Evolutionary conservation across 139 green algal species (phyloP).

Genomic region (Gonium pectorale): DNA sequence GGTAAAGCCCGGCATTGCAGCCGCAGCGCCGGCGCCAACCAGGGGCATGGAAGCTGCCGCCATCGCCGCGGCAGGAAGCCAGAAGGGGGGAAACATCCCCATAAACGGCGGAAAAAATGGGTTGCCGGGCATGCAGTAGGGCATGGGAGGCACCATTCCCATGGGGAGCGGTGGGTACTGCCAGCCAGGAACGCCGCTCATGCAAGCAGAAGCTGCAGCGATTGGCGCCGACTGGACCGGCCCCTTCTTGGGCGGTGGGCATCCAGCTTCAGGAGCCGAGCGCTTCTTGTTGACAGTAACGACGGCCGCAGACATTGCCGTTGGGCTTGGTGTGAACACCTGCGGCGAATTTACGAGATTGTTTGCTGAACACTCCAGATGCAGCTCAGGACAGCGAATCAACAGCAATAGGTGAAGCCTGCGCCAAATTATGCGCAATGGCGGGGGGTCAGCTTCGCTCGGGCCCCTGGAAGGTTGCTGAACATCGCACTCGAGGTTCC

Average conservation of each 20-base stretch:
- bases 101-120: constrained; percentile 41
- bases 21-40: no score
- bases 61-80: constrained; percentile 12
- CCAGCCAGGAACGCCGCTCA: constrained; percentile 13
- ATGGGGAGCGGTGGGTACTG: constrained; percentile 38
- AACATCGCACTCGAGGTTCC: no score
- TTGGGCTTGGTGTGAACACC: no score
- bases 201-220: background rate
- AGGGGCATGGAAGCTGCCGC: constrained; percentile 14
- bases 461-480: no score
- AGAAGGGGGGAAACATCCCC: constrained; percentile 41
- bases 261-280: background rate
- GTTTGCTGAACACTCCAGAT: no score
- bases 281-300: background rate
- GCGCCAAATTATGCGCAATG: no score
- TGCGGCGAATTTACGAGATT: no score
- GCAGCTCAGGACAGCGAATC: no score
- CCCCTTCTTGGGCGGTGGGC: background rate
- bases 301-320: background rate
- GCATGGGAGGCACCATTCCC: constrained; percentile 36
- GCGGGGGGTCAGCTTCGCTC: no score
- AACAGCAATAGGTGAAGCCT: no score
- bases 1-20: no score
- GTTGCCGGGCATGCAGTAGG: constrained; percentile 16
- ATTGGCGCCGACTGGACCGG: background rate